A percentile compares a stretch with the other conserved stretches of the same genome.
phyloP scores from a whole-genome alignment of 805 yeast genomes.

The Cephaloascus fragrans region DNA sequence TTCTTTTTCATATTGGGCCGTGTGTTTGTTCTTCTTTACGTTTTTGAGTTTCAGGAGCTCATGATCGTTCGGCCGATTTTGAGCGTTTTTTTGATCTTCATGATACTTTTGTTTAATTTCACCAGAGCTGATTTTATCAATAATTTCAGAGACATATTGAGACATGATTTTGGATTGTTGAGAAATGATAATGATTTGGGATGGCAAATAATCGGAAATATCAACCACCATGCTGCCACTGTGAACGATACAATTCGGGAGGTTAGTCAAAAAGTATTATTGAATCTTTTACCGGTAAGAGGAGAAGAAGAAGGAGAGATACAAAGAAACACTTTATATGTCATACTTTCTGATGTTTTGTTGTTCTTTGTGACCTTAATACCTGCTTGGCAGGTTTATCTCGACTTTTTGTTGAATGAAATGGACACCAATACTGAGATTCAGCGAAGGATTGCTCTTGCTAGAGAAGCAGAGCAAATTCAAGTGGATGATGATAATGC shows the following conservation, averaged over 20 bases:
- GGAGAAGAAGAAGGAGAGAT: not conserved
- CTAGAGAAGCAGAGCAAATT: not conserved
- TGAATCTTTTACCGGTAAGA: not conserved
- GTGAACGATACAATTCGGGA: not conserved
- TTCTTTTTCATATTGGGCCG: not conserved
- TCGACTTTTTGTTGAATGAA: not conserved
- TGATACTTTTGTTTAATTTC: not conserved
- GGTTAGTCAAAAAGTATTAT: not conserved
- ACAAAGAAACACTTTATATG: not conserved
- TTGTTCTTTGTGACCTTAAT: not conserved
- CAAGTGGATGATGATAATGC: no score
- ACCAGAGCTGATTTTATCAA: not conserved
- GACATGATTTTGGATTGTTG: conserved; percentile 1
- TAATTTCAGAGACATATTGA: not conserved
- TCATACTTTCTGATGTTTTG: not conserved
- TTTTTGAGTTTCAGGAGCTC: not conserved
- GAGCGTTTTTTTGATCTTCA: not conserved
- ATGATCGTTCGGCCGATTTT: not conserved
- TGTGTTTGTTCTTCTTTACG: not conserved
- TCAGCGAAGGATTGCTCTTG: not conserved
- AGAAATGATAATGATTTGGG: not conserved
- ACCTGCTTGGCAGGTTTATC: not conserved
- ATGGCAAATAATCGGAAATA: not conserved
- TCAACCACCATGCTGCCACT: not conserved
- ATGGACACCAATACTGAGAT: not conserved